Base-by-base conservation (phyloP, 768 basidiomycete species). In the Naganishia friedmannii region DNA sequence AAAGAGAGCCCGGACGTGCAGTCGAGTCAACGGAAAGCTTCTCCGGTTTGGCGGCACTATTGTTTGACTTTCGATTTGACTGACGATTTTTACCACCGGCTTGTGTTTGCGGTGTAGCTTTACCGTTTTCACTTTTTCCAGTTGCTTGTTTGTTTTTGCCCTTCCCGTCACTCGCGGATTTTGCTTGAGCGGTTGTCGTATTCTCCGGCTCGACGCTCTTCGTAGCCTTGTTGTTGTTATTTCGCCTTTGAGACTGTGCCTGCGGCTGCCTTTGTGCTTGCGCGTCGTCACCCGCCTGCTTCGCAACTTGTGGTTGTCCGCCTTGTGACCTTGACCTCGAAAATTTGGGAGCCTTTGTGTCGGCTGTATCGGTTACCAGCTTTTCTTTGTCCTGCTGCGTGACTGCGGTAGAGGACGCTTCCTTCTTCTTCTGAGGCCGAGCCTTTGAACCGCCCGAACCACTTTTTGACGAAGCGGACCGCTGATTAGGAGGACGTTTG, bases 241-340 rank as follows among this genome's bases (percentile, higher is more conserved):
- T 68, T 9, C 55, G 67, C 39, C 48, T 66, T 21, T 56, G 53
- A 45, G 67, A 45, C 67, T 68, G 67, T 37, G 32, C 42, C 23
- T 63, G 32, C 12, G 57, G 39, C n/a, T 4, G 23, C 21, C 17
- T 28, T 39, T 34, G 39, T 45, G 23, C 28, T 29, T 42, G 37
- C 13, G 60, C 5, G 23, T 63, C 34, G 21, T 63, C 60, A 29
- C 12, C 42, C n/a, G 32, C 6, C 57, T 37, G 29, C 17, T 37
- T 45, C 28, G n/a, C 42, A 15, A 45, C 39, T 26, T 21, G 60
- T 45, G 60, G 23, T 13, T 63, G 37, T 26, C 42, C 60, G 10
- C 39, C 57, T 58, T 9, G 57, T 46, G 39, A 26, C 37, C 37
- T 34, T 31, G 34, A 9, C n/a, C 34, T 42, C 3, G 57, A 23